Evolutionary conservation across 2,329 filamentous ascomycete species (phyloP).

Genomic region (Diaporthe sp.): DNA sequence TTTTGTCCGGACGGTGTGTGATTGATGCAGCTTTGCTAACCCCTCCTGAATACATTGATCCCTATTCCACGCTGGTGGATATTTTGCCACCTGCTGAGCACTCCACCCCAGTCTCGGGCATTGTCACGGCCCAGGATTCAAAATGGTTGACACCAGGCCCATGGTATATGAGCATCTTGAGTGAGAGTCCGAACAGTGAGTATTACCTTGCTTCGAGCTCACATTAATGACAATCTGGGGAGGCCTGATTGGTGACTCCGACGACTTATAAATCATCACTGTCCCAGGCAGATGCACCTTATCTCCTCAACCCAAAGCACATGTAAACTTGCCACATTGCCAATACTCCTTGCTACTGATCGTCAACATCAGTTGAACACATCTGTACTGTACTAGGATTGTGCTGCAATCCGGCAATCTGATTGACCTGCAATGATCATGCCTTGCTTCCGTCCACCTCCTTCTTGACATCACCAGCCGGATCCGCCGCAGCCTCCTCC

Average conservation of each 20-base stretch:
- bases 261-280: neutral
- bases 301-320: neutral
- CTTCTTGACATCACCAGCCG: conserved; percentile 46
- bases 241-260: neutral
- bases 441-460: conserved; percentile 48
- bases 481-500: conserved; percentile 50
- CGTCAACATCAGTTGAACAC: conserved; percentile 3
- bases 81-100: neutral
- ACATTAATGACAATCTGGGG: neutral
- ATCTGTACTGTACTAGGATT: neutral
- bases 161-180: neutral
- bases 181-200: no score
- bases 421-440: conserved; percentile 17
- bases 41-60: neutral
- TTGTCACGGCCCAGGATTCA: neutral
- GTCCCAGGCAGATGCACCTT: neutral
- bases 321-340: conserved; percentile 6
- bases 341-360: conserved; percentile 23
- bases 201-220: neutral
- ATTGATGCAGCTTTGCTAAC: neutral
- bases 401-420: neutral
- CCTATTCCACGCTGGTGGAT: neutral
- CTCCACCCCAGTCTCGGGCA: neutral
- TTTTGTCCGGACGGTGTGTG: neutral
- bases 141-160: neutral